These are phyloP conservation scores for Didymosphaeria variabile DNA, from an alignment of 2,329 filamentous ascomycete genomes.

Conservation along the genomic window DNA sequence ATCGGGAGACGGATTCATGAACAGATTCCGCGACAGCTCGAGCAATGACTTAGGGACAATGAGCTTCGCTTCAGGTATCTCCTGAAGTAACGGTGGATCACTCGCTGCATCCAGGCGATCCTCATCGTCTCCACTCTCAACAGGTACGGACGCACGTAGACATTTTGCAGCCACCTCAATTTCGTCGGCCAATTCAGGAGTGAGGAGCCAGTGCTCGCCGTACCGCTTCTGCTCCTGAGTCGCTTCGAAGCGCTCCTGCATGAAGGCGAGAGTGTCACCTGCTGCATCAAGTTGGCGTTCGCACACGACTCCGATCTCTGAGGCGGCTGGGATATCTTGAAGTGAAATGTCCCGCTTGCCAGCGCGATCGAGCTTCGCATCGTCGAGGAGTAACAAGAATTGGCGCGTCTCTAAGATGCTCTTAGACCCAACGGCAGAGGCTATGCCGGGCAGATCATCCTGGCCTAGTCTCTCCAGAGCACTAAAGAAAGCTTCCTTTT, in stretches of 20 bases:
- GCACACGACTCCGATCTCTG: conserved; percentile 74
- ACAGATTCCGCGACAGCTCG: conserved; percentile 41
- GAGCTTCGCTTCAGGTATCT: conserved; percentile 45
- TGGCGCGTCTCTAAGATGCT: conserved; percentile 76
- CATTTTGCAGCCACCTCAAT: conserved; percentile 42
- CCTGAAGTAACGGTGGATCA: conserved; percentile 30
- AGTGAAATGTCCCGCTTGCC: conserved; percentile 43
- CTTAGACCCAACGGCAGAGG: conserved; percentile 73
- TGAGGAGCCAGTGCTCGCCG: conserved; percentile 73
- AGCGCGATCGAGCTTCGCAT: conserved; percentile 52
- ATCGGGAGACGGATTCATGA: conserved; percentile 47
- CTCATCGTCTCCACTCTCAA: conserved; percentile 21
- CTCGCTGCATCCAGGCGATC: background rate
- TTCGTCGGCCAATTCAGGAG: conserved; percentile 46
- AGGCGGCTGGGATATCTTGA: conserved; percentile 73
- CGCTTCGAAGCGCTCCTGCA: conserved; percentile 71
- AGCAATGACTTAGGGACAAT: conserved; percentile 41
- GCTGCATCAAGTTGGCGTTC: conserved; percentile 71
- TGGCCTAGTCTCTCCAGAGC: conserved; percentile 71
- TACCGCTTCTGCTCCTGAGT: conserved; percentile 67
- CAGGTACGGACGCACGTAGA: conserved; percentile 27
- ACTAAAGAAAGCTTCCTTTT: conserved; percentile 77
- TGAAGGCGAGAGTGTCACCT: conserved; percentile 70
- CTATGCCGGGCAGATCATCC: conserved; percentile 69
- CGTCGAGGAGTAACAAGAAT: conserved; percentile 71